A percentile compares a stretch with the other conserved stretches of the same genome.
These are phyloP conservation scores for Saksenaea oblongispora DNA, from an alignment of 371 early-diverging fungal species.

Conservation along the genomic window DNA sequence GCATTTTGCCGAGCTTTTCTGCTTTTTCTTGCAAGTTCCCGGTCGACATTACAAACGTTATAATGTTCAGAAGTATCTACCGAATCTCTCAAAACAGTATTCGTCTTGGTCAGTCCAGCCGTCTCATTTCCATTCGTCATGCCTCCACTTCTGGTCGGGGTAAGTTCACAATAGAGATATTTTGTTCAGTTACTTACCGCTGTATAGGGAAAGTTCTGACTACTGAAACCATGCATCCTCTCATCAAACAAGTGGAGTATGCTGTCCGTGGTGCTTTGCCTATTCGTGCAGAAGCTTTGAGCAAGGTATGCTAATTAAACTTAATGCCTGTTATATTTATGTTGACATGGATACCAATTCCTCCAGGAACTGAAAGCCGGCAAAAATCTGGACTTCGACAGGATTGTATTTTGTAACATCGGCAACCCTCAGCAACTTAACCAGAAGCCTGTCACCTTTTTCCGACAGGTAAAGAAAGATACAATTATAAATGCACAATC, in stretches of 20 bases:
- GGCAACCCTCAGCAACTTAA: constrained; percentile 94
- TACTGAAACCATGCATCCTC: constrained; percentile 70
- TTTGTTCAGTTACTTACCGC: background rate
- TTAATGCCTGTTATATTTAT: background rate
- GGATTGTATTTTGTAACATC: constrained; percentile 87
- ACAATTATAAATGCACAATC: background rate
- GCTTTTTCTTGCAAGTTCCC: background rate
- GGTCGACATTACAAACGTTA: background rate
- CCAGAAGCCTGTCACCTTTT: constrained; percentile 94
- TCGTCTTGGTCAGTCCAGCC: background rate
- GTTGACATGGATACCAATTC: background rate
- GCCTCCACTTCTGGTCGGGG: background rate
- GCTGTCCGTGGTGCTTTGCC: constrained; percentile 97
- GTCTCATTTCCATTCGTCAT: background rate
- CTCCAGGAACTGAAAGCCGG: constrained; percentile 7
- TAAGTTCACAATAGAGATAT: background rate
- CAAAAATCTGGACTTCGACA: constrained; percentile 62
- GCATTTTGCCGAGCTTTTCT: background rate
- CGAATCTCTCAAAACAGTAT: background rate
- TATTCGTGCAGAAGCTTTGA: constrained; percentile 89
- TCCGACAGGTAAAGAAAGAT: constrained; percentile 72
- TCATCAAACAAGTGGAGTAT: constrained; percentile 82
- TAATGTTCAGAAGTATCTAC: background rate
- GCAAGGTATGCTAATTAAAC: constrained; percentile 49
- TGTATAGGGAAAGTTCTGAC: constrained; percentile 35